Percentiles rank a stretch among this genome's conserved stretches.
These are phyloP conservation scores for Phytophthora constricta DNA, from an alignment of 352 stramenopile genomes.

Conservation along the genomic window DNA sequence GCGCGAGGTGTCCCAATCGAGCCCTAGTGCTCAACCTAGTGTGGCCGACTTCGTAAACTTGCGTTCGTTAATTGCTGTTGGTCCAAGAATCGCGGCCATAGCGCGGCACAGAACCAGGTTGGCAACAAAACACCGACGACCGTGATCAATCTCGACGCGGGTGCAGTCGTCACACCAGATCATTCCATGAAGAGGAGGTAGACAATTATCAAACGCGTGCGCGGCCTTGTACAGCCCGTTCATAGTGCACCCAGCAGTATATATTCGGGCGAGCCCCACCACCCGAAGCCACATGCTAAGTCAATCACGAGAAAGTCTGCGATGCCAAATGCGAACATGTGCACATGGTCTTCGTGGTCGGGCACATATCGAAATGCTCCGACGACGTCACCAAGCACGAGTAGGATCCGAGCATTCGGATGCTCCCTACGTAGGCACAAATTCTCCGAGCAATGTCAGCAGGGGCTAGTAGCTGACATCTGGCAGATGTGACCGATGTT, in stretches of 20 bases:
- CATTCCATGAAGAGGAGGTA: neutral
- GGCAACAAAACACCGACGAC: too few species aligned
- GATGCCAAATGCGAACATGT: slow-evolving; percentile 5
- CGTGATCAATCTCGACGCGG: too few species aligned
- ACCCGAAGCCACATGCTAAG: neutral
- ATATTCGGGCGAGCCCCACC: neutral
- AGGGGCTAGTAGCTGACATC: slow-evolving; percentile 22
- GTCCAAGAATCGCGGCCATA: too few species aligned
- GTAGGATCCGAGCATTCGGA: neutral
- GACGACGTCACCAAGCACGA: slow-evolving; percentile 1
- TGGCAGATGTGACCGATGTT: too few species aligned
- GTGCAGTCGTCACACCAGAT: slow-evolving; percentile 8
- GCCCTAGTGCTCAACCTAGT: too few species aligned
- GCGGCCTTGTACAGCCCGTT: neutral
- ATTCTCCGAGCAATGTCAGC: slow-evolving; percentile 1
- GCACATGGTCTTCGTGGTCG: neutral
- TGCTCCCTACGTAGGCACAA: neutral
- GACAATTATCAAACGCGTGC: neutral
- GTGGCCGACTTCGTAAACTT: too few species aligned
- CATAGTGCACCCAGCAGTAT: neutral
- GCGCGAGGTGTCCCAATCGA: too few species aligned
- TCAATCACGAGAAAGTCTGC: neutral
- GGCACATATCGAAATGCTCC: slow-evolving; percentile 3
- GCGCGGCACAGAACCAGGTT: too few species aligned
- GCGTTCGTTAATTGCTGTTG: too few species aligned